Evolutionary conservation across 2,329 filamentous ascomycete species (phyloP).

Genomic region (Ascosphaera acerosa): DNA sequence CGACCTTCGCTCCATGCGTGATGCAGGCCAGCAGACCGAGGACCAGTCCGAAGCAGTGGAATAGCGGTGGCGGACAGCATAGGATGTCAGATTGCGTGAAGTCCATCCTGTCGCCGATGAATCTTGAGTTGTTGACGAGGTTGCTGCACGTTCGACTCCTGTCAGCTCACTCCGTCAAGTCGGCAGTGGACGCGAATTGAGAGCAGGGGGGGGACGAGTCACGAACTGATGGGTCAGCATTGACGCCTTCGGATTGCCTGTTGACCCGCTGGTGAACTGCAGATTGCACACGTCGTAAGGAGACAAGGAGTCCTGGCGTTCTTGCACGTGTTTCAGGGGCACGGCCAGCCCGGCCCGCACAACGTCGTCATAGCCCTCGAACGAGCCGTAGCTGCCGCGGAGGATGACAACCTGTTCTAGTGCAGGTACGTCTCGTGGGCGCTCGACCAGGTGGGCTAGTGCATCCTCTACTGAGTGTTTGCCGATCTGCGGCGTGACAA

Average conservation of each 20-base stretch:
- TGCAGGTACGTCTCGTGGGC: conserved; percentile 13
- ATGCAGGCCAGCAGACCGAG: conserved; percentile 46
- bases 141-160: conserved; percentile 14
- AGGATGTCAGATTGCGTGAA: conserved; percentile 40
- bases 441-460: conserved; percentile 24
- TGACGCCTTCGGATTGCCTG: conserved; percentile 45
- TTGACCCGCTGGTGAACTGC: conserved; percentile 53
- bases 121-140: conserved; percentile 36
- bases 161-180: too few relatives aligned
- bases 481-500: conserved; percentile 45
- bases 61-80: conserved; percentile 61
- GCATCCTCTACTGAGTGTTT: conserved; percentile 36
- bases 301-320: conserved; percentile 29
- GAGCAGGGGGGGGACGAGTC: background rate
- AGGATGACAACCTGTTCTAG: conserved; percentile 33
- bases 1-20: conserved; percentile 50
- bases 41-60: conserved; percentile 68
- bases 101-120: conserved; percentile 49
- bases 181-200: conserved; percentile 1
- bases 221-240: conserved; percentile 45
- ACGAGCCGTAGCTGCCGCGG: conserved; percentile 27
- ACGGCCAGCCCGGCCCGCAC: conserved; percentile 26
- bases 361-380: conserved; percentile 34
- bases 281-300: conserved; percentile 46
- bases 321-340: conserved; percentile 25